phyloP scores from a whole-genome alignment of 108 stramenopile genomes.

The Pseudonitzschia pungens region DNA sequence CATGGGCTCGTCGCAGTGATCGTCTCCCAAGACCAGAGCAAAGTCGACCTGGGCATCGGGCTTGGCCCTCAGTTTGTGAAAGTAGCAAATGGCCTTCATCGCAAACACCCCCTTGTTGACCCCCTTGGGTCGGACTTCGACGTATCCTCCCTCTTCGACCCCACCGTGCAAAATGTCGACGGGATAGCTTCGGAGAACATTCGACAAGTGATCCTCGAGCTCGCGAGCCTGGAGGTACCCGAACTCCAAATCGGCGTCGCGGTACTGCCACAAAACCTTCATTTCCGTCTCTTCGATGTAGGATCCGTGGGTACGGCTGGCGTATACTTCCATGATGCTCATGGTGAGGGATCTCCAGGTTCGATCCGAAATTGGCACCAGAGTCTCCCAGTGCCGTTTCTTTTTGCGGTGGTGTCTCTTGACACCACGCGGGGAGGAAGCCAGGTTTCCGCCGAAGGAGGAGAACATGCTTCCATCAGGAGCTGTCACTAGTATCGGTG shows the following conservation, averaged over 20 bases:
- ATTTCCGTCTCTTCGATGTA: constrained; percentile 89
- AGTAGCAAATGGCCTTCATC: constrained; percentile 73
- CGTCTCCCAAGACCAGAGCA: constrained; percentile 88
- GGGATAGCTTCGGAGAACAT: constrained; percentile 84
- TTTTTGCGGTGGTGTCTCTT: constrained; percentile 27
- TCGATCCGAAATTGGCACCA: constrained; percentile 89
- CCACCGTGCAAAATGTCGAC: constrained; percentile 94
- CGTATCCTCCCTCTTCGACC: constrained; percentile 85
- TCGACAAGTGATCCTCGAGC: constrained; percentile 94
- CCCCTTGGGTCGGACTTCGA: constrained; percentile 86
- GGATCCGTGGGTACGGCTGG: constrained; percentile 90
- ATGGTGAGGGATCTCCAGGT: constrained; percentile 82
- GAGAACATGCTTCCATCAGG: not conserved
- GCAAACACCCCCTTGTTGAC: constrained; percentile 89
- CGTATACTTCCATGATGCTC: constrained; percentile 92
- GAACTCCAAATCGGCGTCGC: constrained; percentile 97
- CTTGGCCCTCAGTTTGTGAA: constrained; percentile 30
- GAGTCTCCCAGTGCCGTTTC: constrained; percentile 78
- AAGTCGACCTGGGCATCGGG: constrained; percentile 72
- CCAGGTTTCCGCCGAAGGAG: not conserved
- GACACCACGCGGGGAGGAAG: not conserved
- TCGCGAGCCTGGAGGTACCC: constrained; percentile 93
- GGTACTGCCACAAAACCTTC: constrained; percentile 97
- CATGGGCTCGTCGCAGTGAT: constrained; percentile 96
- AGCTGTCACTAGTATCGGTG: not conserved